A percentile compares a stretch with the other conserved stretches of the same genome.
These are phyloP conservation scores for Hanseniaspora occidentalis DNA, from an alignment of 805 yeast species.

Conservation along the genomic window DNA sequence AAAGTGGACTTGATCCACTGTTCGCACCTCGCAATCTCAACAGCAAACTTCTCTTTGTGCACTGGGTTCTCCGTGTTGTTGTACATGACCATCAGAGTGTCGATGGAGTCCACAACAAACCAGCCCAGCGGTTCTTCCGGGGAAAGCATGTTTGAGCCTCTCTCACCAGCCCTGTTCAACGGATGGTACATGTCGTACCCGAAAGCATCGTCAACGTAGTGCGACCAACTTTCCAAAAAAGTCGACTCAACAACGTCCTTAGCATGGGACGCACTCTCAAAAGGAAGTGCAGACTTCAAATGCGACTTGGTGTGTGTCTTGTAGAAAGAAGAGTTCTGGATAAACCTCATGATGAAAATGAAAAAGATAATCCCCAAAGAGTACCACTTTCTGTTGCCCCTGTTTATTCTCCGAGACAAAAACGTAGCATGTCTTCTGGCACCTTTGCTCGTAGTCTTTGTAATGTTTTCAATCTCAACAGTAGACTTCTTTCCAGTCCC, in stretches of 20 bases:
- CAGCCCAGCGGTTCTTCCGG: slow-evolving; percentile 61
- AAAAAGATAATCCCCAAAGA: background rate
- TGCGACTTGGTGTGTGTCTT: too few relatives aligned
- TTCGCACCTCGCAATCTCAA: slow-evolving; percentile 51
- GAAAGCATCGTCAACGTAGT: slow-evolving; percentile 68
- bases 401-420: background rate
- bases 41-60: slow-evolving; percentile 24
- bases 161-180: slow-evolving; percentile 45
- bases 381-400: background rate
- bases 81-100: slow-evolving; percentile 71
- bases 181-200: slow-evolving; percentile 75
- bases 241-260: slow-evolving; percentile 45
- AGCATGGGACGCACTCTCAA: slow-evolving; percentile 7
- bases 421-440: background rate
- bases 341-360: background rate
- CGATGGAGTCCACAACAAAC: slow-evolving; percentile 83
- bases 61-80: slow-evolving; percentile 18
- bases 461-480: background rate
- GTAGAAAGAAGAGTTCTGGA: too few relatives aligned
- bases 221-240: slow-evolving; percentile 66
- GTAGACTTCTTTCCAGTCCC: too few relatives aligned
- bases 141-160: background rate
- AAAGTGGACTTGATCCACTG: slow-evolving; percentile 65
- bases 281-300: too few relatives aligned
- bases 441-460: background rate